These are phyloP conservation scores for Chionographis japonica DNA, from an alignment of 106 monocot genomes.

Conservation along the genomic window DNA sequence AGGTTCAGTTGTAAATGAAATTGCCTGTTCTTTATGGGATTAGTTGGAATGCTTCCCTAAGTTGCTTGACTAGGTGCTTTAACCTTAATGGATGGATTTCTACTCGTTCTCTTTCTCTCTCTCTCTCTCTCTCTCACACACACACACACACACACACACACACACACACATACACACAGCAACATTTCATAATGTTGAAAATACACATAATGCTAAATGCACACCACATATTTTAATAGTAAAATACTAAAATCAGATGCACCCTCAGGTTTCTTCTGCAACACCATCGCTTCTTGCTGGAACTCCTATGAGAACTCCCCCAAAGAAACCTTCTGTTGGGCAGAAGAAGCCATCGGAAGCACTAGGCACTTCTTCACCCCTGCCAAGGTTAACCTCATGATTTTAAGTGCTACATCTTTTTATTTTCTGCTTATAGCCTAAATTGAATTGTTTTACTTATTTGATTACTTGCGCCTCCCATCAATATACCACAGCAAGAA, in stretches of 20 bases:
- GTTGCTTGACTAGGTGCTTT: too few species aligned
- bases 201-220: too few species aligned
- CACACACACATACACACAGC: too few species aligned
- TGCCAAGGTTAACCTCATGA: conserved; percentile 28
- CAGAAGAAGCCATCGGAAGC: conserved; percentile 58
- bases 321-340: conserved; percentile 41
- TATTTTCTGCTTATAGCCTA: not conserved
- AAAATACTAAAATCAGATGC: not conserved
- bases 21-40: too few species aligned
- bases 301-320: conserved; percentile 11
- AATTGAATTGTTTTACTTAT: not conserved
- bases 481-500: conserved; percentile 54
- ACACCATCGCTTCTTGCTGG: conserved; percentile 7
- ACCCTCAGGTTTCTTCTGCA: not conserved
- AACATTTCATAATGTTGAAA: too few species aligned
- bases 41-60: too few species aligned
- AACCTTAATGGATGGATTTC: too few species aligned
- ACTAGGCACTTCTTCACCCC: conserved; percentile 31
- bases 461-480: not conserved
- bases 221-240: too few species aligned
- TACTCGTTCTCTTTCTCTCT: too few species aligned
- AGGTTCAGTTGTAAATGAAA: too few species aligned
- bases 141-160: too few species aligned
- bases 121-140: too few species aligned
- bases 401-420: not conserved